Conservation (phyloP, 192 early-diverging fungal species). For the Anaeromyces robustus region DNA sequence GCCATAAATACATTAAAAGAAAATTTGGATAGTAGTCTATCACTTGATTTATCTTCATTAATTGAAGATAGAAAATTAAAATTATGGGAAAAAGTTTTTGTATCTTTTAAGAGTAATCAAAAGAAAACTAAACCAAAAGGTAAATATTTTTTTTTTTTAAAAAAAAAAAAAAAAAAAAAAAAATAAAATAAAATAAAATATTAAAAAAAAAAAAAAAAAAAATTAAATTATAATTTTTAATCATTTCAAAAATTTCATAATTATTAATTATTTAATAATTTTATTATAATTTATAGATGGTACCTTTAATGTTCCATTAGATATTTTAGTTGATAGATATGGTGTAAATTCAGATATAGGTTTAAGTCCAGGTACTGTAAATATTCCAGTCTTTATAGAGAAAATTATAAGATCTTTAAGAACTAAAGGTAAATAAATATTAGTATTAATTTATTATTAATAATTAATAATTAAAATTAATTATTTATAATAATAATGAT, state of each 20-base stretch:
- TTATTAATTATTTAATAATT: constrained; percentile 1
- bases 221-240: no score
- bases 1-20: no score
- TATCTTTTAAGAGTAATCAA: background rate
- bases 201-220: no score
- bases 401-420: constrained; percentile 59
- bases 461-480: no score
- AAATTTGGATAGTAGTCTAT: no score
- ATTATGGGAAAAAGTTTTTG: no score
- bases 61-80: no score
- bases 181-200: constrained; percentile 8
- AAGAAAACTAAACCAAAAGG: background rate
- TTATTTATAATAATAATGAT: no score
- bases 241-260: no score
- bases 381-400: constrained; percentile 76
- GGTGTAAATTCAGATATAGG: constrained; percentile 64
- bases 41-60: no score
- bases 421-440: constrained; percentile 33
- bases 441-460: background rate
- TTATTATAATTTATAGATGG: constrained; percentile 28
- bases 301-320: constrained; percentile 83
- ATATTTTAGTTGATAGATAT: constrained; percentile 64
- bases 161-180: constrained; percentile 21
- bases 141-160: constrained; percentile 25
- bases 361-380: constrained; percentile 44